These are phyloP conservation scores for Globisporangium iwayamae DNA, from an alignment of 352 stramenopile species.

Conservation along the genomic window DNA sequence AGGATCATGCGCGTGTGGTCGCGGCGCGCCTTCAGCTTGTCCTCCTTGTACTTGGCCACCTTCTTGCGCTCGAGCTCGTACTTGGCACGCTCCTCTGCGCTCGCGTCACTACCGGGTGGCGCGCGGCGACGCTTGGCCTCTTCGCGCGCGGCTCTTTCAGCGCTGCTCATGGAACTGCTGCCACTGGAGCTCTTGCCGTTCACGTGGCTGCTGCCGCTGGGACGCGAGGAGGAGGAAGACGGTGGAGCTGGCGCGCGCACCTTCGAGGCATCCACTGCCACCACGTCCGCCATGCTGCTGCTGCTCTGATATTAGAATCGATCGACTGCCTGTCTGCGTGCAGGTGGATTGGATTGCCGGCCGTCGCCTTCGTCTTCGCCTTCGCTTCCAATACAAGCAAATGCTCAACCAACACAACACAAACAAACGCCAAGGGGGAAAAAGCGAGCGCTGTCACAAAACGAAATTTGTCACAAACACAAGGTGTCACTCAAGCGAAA, in stretches of 20 bases:
- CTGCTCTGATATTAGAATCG: neutral
- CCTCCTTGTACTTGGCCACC: constrained; percentile 87
- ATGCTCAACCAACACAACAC: neutral
- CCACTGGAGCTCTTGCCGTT: constrained; percentile 19
- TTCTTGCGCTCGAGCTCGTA: constrained; percentile 87
- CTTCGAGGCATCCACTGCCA: constrained; percentile 1
- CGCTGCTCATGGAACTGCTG: constrained; percentile 9
- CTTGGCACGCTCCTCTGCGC: constrained; percentile 62
- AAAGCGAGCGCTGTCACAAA: neutral
- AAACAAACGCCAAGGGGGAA: neutral
- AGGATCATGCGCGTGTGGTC: constrained; percentile 88
- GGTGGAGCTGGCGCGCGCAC: constrained; percentile 16
- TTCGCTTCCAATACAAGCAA: neutral
- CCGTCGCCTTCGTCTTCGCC: neutral
- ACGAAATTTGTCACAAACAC: neutral
- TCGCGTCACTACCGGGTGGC: constrained; percentile 49
- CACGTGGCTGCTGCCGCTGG: constrained; percentile 7
- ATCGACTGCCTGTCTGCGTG: neutral
- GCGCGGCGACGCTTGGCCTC: constrained; percentile 40
- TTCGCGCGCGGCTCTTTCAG: constrained; percentile 21
- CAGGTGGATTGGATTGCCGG: neutral
- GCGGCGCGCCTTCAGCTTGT: constrained; percentile 82
- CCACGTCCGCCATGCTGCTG: constrained; percentile 28
- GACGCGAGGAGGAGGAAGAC: constrained; percentile 10
- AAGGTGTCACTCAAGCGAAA: neutral